These are phyloP conservation scores for Phytomonas serpens DNA, from an alignment of 208 protist species.

Conservation along the genomic window DNA sequence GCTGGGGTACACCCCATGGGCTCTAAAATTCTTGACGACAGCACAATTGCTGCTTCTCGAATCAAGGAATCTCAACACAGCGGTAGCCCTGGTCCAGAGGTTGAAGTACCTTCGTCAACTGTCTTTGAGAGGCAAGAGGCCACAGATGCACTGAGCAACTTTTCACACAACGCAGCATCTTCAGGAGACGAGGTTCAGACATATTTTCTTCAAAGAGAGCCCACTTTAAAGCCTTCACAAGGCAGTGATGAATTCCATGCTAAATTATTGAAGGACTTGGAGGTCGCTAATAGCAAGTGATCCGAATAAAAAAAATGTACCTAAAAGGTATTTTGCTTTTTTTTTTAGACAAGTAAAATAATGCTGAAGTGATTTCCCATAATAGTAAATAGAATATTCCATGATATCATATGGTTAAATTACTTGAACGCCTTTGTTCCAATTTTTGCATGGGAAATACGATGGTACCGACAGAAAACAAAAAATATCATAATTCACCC, in stretches of 20 bases:
- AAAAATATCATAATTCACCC: neutral
- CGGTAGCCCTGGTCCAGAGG: conserved; percentile 12
- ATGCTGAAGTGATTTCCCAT: neutral
- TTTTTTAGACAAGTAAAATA: neutral
- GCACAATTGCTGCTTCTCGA: conserved; percentile 30
- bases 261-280: conserved; percentile 12
- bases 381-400: neutral
- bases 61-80: conserved; percentile 27
- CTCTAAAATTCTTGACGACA: conserved; percentile 46
- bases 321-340: conserved; percentile 9
- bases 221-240: conserved; percentile 22
- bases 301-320: conserved; percentile 6
- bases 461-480: neutral
- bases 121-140: conserved; percentile 76
- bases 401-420: neutral
- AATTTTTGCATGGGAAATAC: neutral
- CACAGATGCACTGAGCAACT: conserved; percentile 77
- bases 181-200: conserved; percentile 16
- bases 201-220: conserved; percentile 18
- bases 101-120: conserved; percentile 36
- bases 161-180: conserved; percentile 51
- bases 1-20: conserved; percentile 14
- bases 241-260: conserved; percentile 26
- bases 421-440: neutral
- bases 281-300: neutral